Percentiles rank a stretch among this genome's conserved stretches.
phyloP scores from a whole-genome alignment of 345 rosid species.

The Turritis glabra region DNA sequence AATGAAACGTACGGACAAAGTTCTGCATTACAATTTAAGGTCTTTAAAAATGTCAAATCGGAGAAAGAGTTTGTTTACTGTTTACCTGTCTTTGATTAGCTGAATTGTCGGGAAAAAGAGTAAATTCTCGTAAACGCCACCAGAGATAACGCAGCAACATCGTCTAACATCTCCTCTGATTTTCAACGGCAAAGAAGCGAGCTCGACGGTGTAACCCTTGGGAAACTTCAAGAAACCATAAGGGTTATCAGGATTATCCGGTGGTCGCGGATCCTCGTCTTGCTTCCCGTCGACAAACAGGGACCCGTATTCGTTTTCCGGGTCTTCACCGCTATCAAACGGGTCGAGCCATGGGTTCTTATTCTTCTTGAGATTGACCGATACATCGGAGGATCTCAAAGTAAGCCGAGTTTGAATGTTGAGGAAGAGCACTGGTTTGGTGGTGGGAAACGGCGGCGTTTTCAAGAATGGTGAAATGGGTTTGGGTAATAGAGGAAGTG shows the following conservation, averaged over 20 bases:
- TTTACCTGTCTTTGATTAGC: slow-evolving; percentile 79
- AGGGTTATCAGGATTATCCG: slow-evolving; percentile 75
- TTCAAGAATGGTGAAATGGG: slow-evolving; percentile 50
- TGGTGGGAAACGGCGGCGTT: slow-evolving; percentile 47
- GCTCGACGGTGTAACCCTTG: slow-evolving; percentile 69
- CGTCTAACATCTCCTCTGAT: slow-evolving; percentile 92
- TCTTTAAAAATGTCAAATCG: neutral
- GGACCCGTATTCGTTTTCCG: slow-evolving; percentile 72
- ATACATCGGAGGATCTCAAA: slow-evolving; percentile 33
- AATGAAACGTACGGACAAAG: neutral
- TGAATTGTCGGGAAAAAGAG: slow-evolving; percentile 86
- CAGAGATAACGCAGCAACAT: slow-evolving; percentile 80
- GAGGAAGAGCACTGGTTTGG: slow-evolving; percentile 44
- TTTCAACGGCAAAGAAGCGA: slow-evolving; percentile 75
- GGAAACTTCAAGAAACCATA: slow-evolving; percentile 95
- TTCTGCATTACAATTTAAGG: neutral
- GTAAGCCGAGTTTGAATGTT: slow-evolving; percentile 36
- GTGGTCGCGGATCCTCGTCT: slow-evolving; percentile 83
- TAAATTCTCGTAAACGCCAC: slow-evolving; percentile 91
- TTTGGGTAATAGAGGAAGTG: slow-evolving; percentile 56
- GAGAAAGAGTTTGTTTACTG: neutral
- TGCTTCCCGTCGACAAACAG: slow-evolving; percentile 81
- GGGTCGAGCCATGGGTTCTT: slow-evolving; percentile 85
- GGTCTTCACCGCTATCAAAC: slow-evolving; percentile 79
- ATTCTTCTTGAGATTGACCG: slow-evolving; percentile 59